A percentile compares a stretch with the other conserved stretches of the same genome.
Conservation (phyloP, 305 asterid species). For the Fraxinus sp. region DNA sequence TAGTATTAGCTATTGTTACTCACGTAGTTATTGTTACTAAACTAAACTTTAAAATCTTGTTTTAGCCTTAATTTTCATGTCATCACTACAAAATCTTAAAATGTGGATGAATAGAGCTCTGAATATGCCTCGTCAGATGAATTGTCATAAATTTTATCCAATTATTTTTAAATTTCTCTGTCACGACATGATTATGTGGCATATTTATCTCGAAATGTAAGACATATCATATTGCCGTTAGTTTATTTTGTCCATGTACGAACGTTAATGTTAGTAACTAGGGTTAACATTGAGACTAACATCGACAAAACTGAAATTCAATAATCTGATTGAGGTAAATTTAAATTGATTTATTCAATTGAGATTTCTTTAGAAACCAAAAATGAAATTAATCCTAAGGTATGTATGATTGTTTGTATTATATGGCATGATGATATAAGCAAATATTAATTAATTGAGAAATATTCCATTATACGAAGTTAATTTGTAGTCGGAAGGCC, state of each 20-base stretch:
- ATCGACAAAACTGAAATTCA: neutral
- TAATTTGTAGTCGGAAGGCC: conserved; percentile 22
- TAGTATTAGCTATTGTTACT: too few species aligned
- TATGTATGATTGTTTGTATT: neutral
- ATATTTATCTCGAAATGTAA: neutral
- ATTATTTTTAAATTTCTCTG: too few species aligned
- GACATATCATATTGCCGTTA: neutral
- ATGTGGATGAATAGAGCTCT: too few species aligned
- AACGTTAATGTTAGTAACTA: neutral
- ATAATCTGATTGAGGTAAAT: too few species aligned
- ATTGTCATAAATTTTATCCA: too few species aligned
- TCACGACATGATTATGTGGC: neutral
- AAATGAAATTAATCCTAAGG: conserved; percentile 18
- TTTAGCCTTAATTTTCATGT: neutral
- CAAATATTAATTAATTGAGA: conserved; percentile 11
- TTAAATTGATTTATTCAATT: too few species aligned
- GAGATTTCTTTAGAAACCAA: neutral
- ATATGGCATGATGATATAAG: conserved; percentile 7
- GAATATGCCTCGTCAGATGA: too few species aligned
- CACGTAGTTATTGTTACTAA: neutral
- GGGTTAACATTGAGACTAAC: neutral
- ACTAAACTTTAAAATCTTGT: neutral
- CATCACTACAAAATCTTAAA: too few species aligned
- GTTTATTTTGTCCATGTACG: neutral
- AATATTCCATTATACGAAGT: conserved; percentile 24